Evolutionary conservation across 2,329 filamentous ascomycete genomes (phyloP), one percentile per base, ranked within the genome.

Genomic region (Capronia coronata): DNA sequence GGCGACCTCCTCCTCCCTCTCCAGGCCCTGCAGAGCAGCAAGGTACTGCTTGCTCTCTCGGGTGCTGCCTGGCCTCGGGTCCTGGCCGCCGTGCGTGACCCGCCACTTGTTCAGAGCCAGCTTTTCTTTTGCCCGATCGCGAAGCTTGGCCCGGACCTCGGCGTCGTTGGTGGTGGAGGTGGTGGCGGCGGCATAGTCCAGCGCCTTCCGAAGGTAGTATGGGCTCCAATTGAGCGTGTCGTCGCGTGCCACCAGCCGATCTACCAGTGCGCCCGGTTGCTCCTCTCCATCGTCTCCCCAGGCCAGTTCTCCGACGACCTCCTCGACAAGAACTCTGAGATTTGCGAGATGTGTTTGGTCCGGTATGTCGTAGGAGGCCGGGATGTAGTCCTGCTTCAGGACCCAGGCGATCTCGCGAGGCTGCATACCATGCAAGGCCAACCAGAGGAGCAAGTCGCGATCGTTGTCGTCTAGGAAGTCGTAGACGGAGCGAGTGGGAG

Each of bases 391-490:
- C 25, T 23, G 8, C 9, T 38, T n/a, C 16, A 48, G 8, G 19
- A 41, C 34, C 13, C 39, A 40, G 21, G 35, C 48, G 27, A 54
- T 51, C 9, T 35, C 29, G 11, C 13, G 11, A 22, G 21, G 23
- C n/a, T 43, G 45, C 6, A 51, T 21, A 22, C 44, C 41, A 18
- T 48, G 52, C 5, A 51, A 35, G 10, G 52, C 52, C 8, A 54
- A 43, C 40, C 45, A 54, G 14, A 54, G 42, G 11, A 51, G 41
- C 19, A 37, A 47, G 23, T 47, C 40, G 25, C 46, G 29, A 10
- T 46, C 42, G 11, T 49, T 21, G 14, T 37, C 39, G 8, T 27
- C 25, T 27, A 27, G 25, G 25, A 10, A 5, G 5, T 27, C 25
- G 25, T 10, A 27, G 10, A 27, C 10, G 10, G 25, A 27, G 25